Evolutionary conservation across 2,329 filamentous ascomycete genomes (phyloP).

Genomic region (Chaetothyriales sp.): DNA sequence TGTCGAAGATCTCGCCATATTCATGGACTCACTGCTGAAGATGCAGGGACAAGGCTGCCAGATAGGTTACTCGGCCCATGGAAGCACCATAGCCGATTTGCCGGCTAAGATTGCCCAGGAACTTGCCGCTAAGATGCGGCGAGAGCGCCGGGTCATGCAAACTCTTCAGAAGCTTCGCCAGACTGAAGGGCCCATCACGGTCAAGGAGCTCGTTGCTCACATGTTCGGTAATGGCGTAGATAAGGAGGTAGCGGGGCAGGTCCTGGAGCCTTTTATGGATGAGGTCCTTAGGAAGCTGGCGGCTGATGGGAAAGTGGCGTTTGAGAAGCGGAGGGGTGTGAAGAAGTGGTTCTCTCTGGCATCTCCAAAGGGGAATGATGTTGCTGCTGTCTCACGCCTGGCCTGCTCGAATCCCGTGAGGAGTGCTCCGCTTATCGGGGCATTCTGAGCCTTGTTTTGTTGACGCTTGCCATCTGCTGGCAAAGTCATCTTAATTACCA

Average conservation of each 20-base stretch:
- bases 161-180: constrained; percentile 15
- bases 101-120: constrained; percentile 27
- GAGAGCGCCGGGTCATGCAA: constrained; percentile 27
- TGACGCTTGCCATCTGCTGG: too few species aligned
- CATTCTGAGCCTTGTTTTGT: too few species aligned
- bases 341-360: constrained; percentile 35
- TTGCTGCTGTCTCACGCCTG: too few species aligned
- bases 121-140: constrained; percentile 25
- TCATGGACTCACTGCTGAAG: constrained; percentile 23
- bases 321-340: constrained; percentile 24
- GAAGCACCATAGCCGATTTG: constrained; percentile 27
- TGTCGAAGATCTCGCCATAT: constrained; percentile 29
- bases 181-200: constrained; percentile 18
- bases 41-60: constrained; percentile 26
- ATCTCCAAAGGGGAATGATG: too few species aligned
- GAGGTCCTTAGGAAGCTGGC: constrained; percentile 33
- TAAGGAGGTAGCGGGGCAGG: constrained; percentile 26
- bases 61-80: constrained; percentile 35
- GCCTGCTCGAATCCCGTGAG: too few species aligned
- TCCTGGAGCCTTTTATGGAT: constrained; percentile 32
- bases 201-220: constrained; percentile 6
- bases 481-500: too few species aligned
- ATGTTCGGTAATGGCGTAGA: constrained; percentile 13
- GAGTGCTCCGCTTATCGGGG: too few species aligned
- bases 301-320: constrained; percentile 31